These are phyloP conservation scores for Mucor lusitanicus DNA, from an alignment of 371 early-diverging fungal species.

Conservation along the genomic window DNA sequence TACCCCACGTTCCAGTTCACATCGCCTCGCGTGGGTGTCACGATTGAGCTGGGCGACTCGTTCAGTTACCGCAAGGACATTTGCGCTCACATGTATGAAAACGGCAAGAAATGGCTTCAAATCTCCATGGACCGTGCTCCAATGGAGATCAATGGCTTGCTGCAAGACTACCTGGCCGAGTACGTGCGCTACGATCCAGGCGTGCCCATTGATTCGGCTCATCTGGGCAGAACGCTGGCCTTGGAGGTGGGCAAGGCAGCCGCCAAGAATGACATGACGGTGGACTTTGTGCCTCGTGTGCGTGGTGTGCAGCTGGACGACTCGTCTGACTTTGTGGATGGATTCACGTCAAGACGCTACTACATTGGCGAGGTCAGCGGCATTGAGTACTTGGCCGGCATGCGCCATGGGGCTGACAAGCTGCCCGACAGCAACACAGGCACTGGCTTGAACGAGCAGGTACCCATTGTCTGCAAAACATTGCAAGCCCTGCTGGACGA, in stretches of 20 bases:
- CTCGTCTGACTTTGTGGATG: conserved; percentile 61
- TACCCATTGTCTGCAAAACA: conserved; percentile 43
- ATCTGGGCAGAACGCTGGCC: conserved; percentile 77
- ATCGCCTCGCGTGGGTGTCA: conserved; percentile 64
- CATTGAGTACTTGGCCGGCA: conserved; percentile 37
- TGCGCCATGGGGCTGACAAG: background rate
- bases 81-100: conserved; percentile 61
- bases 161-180: conserved; percentile 71
- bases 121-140: conserved; percentile 53
- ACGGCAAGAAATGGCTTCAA: conserved; percentile 72
- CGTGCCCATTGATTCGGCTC: conserved; percentile 53
- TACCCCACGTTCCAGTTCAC: conserved; percentile 77
- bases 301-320: conserved; percentile 53
- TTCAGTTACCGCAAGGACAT: conserved; percentile 74
- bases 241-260: conserved; percentile 69
- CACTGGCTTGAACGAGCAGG: conserved; percentile 34
- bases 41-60: conserved; percentile 77
- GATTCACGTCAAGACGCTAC: conserved; percentile 57
- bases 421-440: conserved; percentile 11
- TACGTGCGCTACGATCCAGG: conserved; percentile 55
- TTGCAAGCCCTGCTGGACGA: conserved; percentile 42
- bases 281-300: conserved; percentile 50
- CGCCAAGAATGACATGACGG: conserved; percentile 46
- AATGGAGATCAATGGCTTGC: conserved; percentile 62
- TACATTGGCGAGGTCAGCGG: conserved; percentile 67